A percentile compares a stretch with the other conserved stretches of the same genome.
These are phyloP conservation scores for Colletotrichum horii DNA, from an alignment of 2,329 filamentous ascomycete genomes.

Conservation along the genomic window DNA sequence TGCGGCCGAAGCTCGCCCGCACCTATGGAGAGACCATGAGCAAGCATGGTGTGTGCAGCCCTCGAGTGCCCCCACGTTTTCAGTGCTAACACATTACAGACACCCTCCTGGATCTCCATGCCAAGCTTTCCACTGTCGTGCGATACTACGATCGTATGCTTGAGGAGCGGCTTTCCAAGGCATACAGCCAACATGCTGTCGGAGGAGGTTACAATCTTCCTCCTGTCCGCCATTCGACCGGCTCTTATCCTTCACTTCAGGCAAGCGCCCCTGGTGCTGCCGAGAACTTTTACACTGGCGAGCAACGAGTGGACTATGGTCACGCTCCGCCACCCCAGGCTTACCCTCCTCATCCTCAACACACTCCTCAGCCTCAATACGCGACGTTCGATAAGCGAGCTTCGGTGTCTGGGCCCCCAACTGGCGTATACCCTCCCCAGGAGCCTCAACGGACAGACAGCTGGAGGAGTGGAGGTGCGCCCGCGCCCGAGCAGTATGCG, in stretches of 20 bases:
- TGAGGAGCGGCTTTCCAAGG: slow-evolving; percentile 90
- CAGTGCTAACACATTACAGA: slow-evolving; percentile 61
- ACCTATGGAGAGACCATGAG: slow-evolving; percentile 99
- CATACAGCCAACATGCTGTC: slow-evolving; percentile 82
- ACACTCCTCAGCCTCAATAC: slow-evolving; percentile 47
- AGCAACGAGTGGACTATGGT: slow-evolving; percentile 53
- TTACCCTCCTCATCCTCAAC: slow-evolving; percentile 49
- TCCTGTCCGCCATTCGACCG: slow-evolving; percentile 55
- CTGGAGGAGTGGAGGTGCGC: slow-evolving; percentile 47
- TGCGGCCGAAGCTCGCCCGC: slow-evolving; percentile 90
- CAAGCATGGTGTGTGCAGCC: slow-evolving; percentile 78
- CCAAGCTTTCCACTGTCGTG: slow-evolving; percentile 94
- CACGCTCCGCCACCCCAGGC: slow-evolving; percentile 55
- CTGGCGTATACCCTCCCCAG: slow-evolving; percentile 49
- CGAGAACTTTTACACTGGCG: slow-evolving; percentile 84
- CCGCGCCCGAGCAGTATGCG: slow-evolving; percentile 35
- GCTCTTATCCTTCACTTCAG: slow-evolving; percentile 75
- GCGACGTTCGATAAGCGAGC: slow-evolving; percentile 46
- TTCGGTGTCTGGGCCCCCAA: slow-evolving; percentile 43
- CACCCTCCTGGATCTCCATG: slow-evolving; percentile 89
- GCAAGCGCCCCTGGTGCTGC: slow-evolving; percentile 60
- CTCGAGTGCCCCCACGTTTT: neutral
- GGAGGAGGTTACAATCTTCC: slow-evolving; percentile 68
- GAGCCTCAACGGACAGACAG: slow-evolving; percentile 54
- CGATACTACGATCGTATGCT: slow-evolving; percentile 98